Percentiles rank a stretch among this genome's conserved stretches.
These are phyloP conservation scores for Casuarina cunninghamiana DNA, from an alignment of 306 rosid species.

Conservation along the genomic window DNA sequence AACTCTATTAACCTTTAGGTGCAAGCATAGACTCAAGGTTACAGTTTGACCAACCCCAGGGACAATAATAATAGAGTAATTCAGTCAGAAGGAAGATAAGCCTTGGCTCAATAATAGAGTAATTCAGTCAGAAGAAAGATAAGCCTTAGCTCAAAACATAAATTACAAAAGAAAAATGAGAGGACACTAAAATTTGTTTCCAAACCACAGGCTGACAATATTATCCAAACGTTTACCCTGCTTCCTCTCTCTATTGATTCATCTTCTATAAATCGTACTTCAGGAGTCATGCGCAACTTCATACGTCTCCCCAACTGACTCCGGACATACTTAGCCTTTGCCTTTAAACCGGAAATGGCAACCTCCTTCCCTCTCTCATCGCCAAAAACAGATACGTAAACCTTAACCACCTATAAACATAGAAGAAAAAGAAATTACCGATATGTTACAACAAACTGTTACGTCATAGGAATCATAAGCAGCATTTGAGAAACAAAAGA, in stretches of 20 bases:
- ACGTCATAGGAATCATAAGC: constrained; percentile 3
- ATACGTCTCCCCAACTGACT: constrained; percentile 78
- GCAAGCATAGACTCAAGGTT: constrained; percentile 6
- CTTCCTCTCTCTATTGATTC: constrained; percentile 92
- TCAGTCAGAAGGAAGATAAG: not conserved
- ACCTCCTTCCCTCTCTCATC: constrained; percentile 93
- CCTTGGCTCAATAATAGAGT: not conserved
- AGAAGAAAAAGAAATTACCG: constrained; percentile 1
- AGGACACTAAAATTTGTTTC: not conserved
- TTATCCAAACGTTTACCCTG: constrained; percentile 54
- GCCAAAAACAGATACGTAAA: constrained; percentile 87
- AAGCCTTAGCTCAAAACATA: not conserved
- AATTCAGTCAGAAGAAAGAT: not conserved
- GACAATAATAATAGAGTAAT: constrained; percentile 2
- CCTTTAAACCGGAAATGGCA: constrained; percentile 87
- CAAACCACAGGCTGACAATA: not conserved
- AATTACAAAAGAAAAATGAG: not conserved
- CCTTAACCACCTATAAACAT: constrained; percentile 70
- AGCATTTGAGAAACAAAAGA: not conserved
- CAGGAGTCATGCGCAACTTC: constrained; percentile 88
- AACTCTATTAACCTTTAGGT: constrained; percentile 6
- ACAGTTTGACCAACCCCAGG: not conserved
- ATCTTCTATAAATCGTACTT: constrained; percentile 87
- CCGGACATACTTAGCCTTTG: constrained; percentile 87
- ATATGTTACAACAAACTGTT: not conserved